phyloP scores from a whole-genome alignment of 306 rosid species.

The Ammopiptanthus mongolicus region DNA sequence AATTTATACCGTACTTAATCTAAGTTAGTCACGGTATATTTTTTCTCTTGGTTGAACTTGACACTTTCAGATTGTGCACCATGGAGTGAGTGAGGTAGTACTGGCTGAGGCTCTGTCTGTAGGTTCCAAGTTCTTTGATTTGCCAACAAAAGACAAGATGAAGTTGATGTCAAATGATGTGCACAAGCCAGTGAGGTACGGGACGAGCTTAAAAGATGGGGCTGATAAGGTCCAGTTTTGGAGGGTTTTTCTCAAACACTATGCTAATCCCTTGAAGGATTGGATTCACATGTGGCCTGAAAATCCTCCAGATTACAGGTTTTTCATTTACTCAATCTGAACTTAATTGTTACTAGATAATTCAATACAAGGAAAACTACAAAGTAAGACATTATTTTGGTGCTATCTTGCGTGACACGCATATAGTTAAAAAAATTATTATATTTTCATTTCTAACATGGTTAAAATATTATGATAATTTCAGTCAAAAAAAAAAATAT shows the following conservation, averaged over 20 bases:
- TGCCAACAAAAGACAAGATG: slow-evolving; percentile 38
- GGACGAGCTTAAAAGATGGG: slow-evolving; percentile 46
- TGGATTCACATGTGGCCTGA: not conserved
- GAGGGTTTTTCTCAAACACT: slow-evolving; percentile 61
- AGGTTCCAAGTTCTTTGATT: slow-evolving; percentile 35
- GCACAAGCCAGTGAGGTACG: slow-evolving; percentile 43
- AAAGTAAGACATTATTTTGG: too few species aligned
- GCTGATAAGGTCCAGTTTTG: slow-evolving; percentile 39
- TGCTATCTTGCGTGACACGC: too few species aligned
- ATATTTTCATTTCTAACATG: too few species aligned
- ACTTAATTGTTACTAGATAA: too few species aligned
- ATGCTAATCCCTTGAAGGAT: slow-evolving; percentile 7
- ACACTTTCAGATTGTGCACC: slow-evolving; percentile 39
- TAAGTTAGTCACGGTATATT: too few species aligned
- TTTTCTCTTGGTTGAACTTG: not conserved
- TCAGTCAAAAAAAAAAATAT: too few species aligned
- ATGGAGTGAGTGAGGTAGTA: slow-evolving; percentile 41
- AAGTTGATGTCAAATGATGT: slow-evolving; percentile 45
- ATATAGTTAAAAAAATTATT: too few species aligned
- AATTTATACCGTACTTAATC: too few species aligned
- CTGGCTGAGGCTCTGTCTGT: slow-evolving; percentile 31
- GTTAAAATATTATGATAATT: too few species aligned
- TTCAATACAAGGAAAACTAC: too few species aligned
- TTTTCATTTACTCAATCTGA: not conserved
- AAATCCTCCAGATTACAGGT: not conserved